Evolutionary conservation across 169 alveolate species (phyloP), one percentile per base, ranked within the genome.

Genomic region (Babesia gibsoni): DNA sequence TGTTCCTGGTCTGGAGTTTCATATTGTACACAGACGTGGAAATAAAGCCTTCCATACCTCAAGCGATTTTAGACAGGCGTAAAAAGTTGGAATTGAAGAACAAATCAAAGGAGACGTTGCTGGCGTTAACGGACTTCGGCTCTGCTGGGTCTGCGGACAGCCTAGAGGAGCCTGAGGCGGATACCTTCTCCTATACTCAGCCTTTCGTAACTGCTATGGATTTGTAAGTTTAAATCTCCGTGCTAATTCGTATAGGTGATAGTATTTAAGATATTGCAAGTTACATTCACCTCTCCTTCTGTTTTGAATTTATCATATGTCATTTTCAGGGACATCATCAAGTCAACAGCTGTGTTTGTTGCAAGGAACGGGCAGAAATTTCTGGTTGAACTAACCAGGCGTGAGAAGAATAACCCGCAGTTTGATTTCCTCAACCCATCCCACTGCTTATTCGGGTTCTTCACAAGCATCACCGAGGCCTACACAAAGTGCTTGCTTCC

Each of bases 301-400:
- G 52, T 9, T 12, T 56, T 22, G 20, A 18, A n/a, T 3, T 4
- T 7, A 32, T 52, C 25, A 66, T 3, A 27, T 1, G 22, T 10
- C n/a, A n/a, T 59, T 33, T 43, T 3, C 58, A 65, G 84, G 54
- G 98, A 95, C 56, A 89, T 97, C 49, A 95, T 97, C 43, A 94
- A 95, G 84, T 80, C 94, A 52, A 93, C 98, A 32, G 99, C 99
- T 27, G 93, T 91, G 84, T 97, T 94, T 75, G 97, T 95, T 3
- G 98, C 99, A 20, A 93, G 97, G 80, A 96, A 97, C 72, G 99
- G 99, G n/a, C 94, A 94, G 72, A 86, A 91, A 64, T 97, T 95
- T 87, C 91, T 96, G 57, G 84, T 91, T 30, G 99, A 92, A 56
- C 84, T 97, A 59, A 91, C 94, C 5, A 90, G 68, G 43, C 70